Conservation (phyloP, 1,139 yeast genomes). For the Geotrichum restrictum region DNA sequence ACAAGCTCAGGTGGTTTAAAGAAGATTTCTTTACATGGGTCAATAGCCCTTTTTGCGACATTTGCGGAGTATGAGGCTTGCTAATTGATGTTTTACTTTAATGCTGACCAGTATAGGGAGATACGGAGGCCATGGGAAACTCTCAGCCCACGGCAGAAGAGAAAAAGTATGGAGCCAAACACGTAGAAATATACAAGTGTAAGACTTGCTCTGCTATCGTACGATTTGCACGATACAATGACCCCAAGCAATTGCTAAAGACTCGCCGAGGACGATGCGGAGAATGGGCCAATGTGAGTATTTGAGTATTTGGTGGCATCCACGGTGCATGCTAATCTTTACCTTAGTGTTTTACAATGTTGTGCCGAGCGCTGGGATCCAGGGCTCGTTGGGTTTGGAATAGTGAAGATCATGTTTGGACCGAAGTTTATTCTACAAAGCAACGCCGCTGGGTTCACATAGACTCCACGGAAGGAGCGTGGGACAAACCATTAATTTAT, state of each 20-base stretch:
- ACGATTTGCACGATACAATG: constrained; percentile 73
- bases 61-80: constrained; percentile 45
- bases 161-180: constrained; percentile 45
- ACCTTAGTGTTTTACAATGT: constrained; percentile 57
- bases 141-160: constrained; percentile 45
- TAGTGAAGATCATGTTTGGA: constrained; percentile 89
- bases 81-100: constrained; percentile 25
- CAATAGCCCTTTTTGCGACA: constrained; percentile 59
- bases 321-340: not conserved
- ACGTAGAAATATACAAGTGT: constrained; percentile 65
- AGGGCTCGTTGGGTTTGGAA: constrained; percentile 76
- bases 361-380: constrained; percentile 64
- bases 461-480: constrained; percentile 84
- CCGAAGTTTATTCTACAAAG: constrained; percentile 69
- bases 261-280: constrained; percentile 83
- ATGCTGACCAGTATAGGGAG: constrained; percentile 30
- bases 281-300: constrained; percentile 72
- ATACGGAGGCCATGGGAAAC: constrained; percentile 39
- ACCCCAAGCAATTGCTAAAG: constrained; percentile 56
- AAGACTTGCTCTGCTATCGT: constrained; percentile 44
- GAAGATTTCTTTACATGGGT: constrained; percentile 81
- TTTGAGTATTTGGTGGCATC: not conserved
- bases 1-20: constrained; percentile 57
- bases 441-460: constrained; percentile 77
- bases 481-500: constrained; percentile 74